Percentiles rank a stretch among this genome's conserved stretches.
phyloP scores from a whole-genome alignment of 495 filamentous ascomycete genomes.

The Wilcoxina mikolae region DNA sequence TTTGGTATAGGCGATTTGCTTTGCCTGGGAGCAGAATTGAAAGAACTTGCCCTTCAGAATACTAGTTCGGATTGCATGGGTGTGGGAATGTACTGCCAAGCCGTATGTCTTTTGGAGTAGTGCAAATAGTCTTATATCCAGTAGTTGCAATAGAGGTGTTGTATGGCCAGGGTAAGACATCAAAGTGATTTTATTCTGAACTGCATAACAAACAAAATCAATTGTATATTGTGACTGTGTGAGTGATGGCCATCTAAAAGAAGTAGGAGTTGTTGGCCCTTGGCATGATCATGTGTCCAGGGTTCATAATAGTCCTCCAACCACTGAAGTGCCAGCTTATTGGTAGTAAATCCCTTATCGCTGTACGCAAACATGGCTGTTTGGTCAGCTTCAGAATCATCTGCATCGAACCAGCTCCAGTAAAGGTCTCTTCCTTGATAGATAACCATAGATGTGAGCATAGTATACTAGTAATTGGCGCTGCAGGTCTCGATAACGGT shows the following conservation, averaged over 20 bases:
- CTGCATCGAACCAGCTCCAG: background rate
- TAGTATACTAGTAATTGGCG: background rate
- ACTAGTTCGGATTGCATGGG: background rate
- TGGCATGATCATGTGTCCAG: background rate
- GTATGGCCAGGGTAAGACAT: background rate
- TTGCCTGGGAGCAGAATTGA: background rate
- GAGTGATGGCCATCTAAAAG: background rate
- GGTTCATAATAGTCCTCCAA: background rate
- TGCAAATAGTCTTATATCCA: background rate
- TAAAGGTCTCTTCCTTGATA: slow-evolving; percentile 1
- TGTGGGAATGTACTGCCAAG: background rate
- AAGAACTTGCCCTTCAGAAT: background rate
- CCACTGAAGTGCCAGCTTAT: background rate
- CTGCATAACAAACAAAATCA: background rate
- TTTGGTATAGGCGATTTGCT: background rate
- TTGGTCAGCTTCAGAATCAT: background rate
- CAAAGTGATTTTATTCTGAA: background rate
- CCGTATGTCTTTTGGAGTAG: background rate
- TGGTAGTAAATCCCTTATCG: background rate
- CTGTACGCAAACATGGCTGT: background rate
- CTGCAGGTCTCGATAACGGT: background rate
- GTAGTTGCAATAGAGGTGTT: background rate
- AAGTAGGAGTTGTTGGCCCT: background rate
- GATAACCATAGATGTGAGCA: slow-evolving; percentile 2
- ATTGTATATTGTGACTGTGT: background rate